phyloP scores from a whole-genome alignment of 306 rosid genomes.

The Quercus alba region DNA sequence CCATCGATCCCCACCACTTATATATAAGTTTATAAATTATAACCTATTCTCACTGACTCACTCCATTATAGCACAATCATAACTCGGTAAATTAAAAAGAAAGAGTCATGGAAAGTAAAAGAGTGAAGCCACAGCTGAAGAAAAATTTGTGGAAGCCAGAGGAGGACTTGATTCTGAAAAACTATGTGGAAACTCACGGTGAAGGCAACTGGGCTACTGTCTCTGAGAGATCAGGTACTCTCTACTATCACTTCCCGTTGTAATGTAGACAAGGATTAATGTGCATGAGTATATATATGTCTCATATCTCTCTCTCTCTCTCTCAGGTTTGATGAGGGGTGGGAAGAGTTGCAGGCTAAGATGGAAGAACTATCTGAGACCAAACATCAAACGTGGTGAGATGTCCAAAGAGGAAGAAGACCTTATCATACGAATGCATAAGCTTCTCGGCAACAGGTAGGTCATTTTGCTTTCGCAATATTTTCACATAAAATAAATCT shows the following conservation, averaged over 20 bases:
- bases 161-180: conserved; percentile 56
- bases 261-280: not conserved
- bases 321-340: conserved; percentile 48
- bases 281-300: not conserved
- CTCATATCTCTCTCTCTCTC: not conserved
- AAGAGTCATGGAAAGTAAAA: conserved; percentile 36
- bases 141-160: conserved; percentile 70
- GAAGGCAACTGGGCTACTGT: conserved; percentile 72
- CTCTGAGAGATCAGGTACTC: conserved; percentile 47
- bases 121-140: conserved; percentile 36
- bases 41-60: not conserved
- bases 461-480: not conserved
- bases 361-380: conserved; percentile 72
- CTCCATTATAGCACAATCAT: not conserved
- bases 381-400: conserved; percentile 58
- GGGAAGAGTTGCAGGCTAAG: conserved; percentile 74
- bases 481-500: no score
- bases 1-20: not conserved
- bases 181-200: conserved; percentile 63
- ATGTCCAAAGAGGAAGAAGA: conserved; percentile 72
- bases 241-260: not conserved
- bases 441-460: conserved; percentile 68
- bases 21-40: not conserved
- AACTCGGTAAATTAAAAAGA: not conserved
- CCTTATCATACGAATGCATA: conserved; percentile 66